Evolutionary conservation across 768 basidiomycete genomes (phyloP), one percentile per base, ranked within the genome.

Genomic region (Mrakia frigida): DNA sequence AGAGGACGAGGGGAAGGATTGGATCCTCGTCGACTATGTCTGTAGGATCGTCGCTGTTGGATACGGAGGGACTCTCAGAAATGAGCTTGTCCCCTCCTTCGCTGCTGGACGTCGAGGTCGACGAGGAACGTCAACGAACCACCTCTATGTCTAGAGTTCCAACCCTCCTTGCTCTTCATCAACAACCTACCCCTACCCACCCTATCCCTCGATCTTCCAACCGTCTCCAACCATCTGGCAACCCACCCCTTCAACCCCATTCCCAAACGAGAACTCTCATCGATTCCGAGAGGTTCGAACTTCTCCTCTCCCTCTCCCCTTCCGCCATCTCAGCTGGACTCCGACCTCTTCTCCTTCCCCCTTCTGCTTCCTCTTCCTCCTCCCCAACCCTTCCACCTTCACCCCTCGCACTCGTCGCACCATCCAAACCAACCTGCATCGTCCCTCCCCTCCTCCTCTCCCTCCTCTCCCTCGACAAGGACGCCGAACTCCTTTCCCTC

Each of bases 401-500:
- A 4, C 16, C 18, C 65, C 0, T 25, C 37, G 65, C 35, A 9
- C 21, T 65, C 63, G 10, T 21, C 31, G 10, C 33, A 23, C 35
- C 28, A 33, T 9, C 35, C 63, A 35, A 35, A 25, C n/a, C 61
- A 0, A 23, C 14, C 33, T 25, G 65, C 37, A 10, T 68, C 65
- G 23, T 68, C 65, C 65, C 65, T 13, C 39, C 65, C 35, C 3
- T 68, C 23, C 39, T 68, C 37, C 65, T 68, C 37, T 68, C 65
- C 65, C 65, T 68, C 65, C 65, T 68, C 65, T 39, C 35, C 23
- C 65, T 68, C 39, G 65, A 68, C 65, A 35, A 11, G 13, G 65
- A 68, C 35, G 43, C 65, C 7, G 65, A 68, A 23, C 65, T 68
- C 14, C 35, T 68, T 23, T 35, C 65, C 21, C 65, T 68, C 35